Evolutionary conservation across 148 eudicot species (phyloP), one percentile per base, ranked within the genome.

Genomic region (Amaranthus cruentus): DNA sequence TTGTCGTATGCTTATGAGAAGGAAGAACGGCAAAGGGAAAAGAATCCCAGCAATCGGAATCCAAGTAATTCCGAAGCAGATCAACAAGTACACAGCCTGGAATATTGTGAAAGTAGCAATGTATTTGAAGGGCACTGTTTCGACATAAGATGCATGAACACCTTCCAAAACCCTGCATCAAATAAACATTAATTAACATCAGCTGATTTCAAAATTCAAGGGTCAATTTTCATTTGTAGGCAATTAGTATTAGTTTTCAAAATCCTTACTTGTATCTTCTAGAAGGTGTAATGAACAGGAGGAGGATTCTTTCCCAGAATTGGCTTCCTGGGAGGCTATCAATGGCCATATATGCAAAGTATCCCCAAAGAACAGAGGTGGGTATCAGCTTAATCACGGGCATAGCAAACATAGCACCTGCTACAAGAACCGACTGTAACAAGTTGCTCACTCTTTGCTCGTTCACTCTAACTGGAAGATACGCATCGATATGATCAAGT

Each of bases 301-400:
- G 89, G 66, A 86, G 81, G 44, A 91, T 54, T 68, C 94, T 85
- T 79, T 91, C 94, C 92, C 97, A 91, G 55, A 91, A 88, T 78
- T 91, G 97, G 78, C 86, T 91, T 64, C 97, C 94, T 0, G 94
- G 97, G 21, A 91, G 90, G 52, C 97, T 91, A 53, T 91, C 97
- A 47, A 91, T 84, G 55, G 94, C 87, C 94, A 89, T 91, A 79
- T 89, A 91, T 4, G 97, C 94, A 66, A 91, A 91, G 73, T 91
- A 91, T 76, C 97, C 97, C 97, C 97, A 91, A 50, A 91, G 87
- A 59, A 90, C 94, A n/a, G 97, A 91, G 47, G 97, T 89, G 12
- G 97, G 97, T 57, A 91, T 89, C 78, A 62, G 73, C 88, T 83
- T 89, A 57, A 91, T 89, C 18, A 82, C 79, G 21, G 97, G 97